These are phyloP conservation scores for Debaryomyces robertsiae DNA, from an alignment of 1,139 yeast genomes.

Conservation along the genomic window DNA sequence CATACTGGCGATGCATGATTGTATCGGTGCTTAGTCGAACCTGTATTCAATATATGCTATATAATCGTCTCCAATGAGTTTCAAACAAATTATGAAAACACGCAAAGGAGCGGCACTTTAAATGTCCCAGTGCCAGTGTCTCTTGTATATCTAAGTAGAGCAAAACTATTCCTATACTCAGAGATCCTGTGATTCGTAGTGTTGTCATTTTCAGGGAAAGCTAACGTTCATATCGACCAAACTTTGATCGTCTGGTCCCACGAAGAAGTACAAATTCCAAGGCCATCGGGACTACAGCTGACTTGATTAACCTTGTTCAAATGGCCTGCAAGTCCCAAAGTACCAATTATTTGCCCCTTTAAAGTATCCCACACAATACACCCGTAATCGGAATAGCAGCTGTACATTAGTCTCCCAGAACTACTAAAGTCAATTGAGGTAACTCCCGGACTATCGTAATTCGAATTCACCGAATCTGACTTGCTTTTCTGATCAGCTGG, in stretches of 20 bases:
- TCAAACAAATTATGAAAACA: no score
- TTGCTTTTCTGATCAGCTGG: constrained; percentile 12
- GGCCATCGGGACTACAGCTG: constrained; percentile 71
- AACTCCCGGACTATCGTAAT: constrained; percentile 63
- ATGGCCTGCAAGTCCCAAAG: constrained; percentile 56
- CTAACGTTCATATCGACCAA: constrained; percentile 48
- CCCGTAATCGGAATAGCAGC: constrained; percentile 76
- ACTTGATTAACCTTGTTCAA: constrained; percentile 64
- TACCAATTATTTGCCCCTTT: constrained; percentile 65
- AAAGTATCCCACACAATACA: constrained; percentile 81
- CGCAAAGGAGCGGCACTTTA: no score
- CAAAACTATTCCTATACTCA: no score
- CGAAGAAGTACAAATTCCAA: constrained; percentile 69
- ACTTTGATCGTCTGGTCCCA: constrained; percentile 71
- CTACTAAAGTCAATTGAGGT: constrained; percentile 71
- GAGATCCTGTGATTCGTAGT: no score
- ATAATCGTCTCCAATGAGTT: background rate
- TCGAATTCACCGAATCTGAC: constrained; percentile 20
- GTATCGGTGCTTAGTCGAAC: constrained; percentile 4
- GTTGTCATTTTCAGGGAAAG: no score
- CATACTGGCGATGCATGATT: constrained; percentile 45
- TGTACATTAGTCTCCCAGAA: constrained; percentile 75
- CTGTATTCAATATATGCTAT: constrained; percentile 8
- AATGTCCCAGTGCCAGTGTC: no score
- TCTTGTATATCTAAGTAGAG: background rate